Evolutionary conservation across 371 early-diverging fungal genomes (phyloP).

Genomic region (Entomophthora muscae): DNA sequence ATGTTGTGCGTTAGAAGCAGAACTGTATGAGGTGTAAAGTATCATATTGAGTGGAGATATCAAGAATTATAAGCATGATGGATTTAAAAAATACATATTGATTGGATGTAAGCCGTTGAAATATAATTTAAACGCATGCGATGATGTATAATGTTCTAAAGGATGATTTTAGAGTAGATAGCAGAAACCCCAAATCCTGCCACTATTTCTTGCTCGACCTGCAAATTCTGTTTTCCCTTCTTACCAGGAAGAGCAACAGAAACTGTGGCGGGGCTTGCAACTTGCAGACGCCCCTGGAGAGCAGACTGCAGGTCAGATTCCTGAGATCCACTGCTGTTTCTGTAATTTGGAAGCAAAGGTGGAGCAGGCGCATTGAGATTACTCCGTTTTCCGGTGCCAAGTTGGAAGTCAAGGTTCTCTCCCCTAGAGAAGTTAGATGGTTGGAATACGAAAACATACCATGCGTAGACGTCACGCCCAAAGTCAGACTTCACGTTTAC

Average conservation of each 20-base stretch:
- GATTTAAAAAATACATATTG: no score
- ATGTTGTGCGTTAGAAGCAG: no score
- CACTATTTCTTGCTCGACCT: neutral
- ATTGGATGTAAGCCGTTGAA: no score
- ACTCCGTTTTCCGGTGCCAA: neutral
- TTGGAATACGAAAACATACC: neutral
- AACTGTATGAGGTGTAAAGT: no score
- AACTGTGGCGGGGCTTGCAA: neutral
- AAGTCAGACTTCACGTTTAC: neutral
- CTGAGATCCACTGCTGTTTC: neutral
- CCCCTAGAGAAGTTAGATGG: neutral
- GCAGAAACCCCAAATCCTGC: neutral
- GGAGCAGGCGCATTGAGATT: neutral
- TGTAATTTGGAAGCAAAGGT: neutral
- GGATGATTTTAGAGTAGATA: neutral
- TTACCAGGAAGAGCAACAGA: neutral
- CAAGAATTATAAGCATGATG: no score
- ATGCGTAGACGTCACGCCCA: neutral
- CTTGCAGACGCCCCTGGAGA: neutral
- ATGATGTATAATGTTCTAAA: no score
- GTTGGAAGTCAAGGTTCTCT: neutral
- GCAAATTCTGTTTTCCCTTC: neutral
- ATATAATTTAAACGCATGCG: no score
- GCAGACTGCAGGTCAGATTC: neutral
- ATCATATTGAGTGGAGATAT: no score